phyloP scores from a whole-genome alignment of 2,329 filamentous ascomycete species.

The Talaromyces funiculosus region DNA sequence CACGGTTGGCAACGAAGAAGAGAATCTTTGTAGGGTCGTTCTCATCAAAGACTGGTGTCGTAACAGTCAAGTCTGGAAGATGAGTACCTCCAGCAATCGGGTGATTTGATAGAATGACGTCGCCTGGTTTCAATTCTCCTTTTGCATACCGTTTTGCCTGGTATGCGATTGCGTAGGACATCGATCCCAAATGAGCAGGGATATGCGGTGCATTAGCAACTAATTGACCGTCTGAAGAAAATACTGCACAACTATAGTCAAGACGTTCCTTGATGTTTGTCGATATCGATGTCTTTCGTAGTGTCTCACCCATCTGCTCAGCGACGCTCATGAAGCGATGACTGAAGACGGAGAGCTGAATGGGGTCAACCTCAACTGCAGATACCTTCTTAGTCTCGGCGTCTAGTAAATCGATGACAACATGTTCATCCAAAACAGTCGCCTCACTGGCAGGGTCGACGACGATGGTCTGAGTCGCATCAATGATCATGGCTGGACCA shows the following conservation, averaged over 20 bases:
- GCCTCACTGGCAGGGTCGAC: conserved; percentile 74
- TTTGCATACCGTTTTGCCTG: conserved; percentile 71
- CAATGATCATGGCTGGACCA: conserved; percentile 56
- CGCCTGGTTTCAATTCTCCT: conserved; percentile 69
- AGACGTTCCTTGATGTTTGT: conserved; percentile 79
- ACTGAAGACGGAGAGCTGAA: conserved; percentile 51
- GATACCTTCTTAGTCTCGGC: conserved; percentile 42
- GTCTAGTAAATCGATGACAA: conserved; percentile 71
- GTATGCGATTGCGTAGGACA: conserved; percentile 76
- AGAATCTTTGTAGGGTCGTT: conserved; percentile 61
- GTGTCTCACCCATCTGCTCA: conserved; percentile 54
- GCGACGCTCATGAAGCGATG: conserved; percentile 57
- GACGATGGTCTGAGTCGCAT: conserved; percentile 72
- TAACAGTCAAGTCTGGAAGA: conserved; percentile 74
- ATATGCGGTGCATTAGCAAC: conserved; percentile 67
- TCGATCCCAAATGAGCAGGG: conserved; percentile 73
- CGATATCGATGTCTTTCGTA: conserved; percentile 52
- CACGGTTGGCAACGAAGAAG: conserved; percentile 75
- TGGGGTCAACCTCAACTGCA: conserved; percentile 41
- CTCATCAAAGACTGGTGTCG: conserved; percentile 69
- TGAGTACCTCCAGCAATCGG: conserved; percentile 81
- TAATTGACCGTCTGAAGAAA: conserved; percentile 67
- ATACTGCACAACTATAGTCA: conserved; percentile 78
- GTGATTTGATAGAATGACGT: conserved; percentile 79
- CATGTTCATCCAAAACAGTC: conserved; percentile 75